Evolutionary conservation across 2,329 filamentous ascomycete genomes (phyloP), one percentile per base, ranked within the genome.

Genomic region (Dactylellina sp.): DNA sequence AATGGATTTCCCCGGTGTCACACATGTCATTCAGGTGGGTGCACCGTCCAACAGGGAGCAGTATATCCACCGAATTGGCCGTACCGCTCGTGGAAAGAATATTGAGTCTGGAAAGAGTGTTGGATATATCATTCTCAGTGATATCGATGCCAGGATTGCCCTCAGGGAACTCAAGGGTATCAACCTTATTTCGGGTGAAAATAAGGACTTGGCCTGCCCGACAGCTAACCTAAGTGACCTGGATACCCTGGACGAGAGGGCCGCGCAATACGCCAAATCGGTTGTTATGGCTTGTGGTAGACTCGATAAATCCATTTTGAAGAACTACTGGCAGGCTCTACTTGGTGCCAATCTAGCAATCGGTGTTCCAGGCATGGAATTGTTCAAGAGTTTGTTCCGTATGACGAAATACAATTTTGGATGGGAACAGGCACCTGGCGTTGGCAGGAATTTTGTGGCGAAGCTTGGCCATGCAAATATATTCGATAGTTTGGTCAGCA

Each of bases 1-100:
- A 77, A 92, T 94, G 89, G 91, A 94, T 80, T 93, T 93, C 82
- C 91, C 91, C 25, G 84, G 88, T 60, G 91, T 93, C 20, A 90
- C 89, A n/a, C 90, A 92, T 78, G 90, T 93, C 75, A 88, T 93
- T 70, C 91, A 93, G 78, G 79, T 91, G 14, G 89, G 91, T 75
- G 78, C 86, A 2, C 89, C 91, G 1, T 82, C 84, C 2, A 85
- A 87, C 75, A 85, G 88, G 25, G 89, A 92, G 79, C 87, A 88
- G 39, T 93, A 93, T 79, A 90, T 93, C 71, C 91, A 93, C 81
- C 88, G 91, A 70, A 83, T 93, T 44, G 91, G 91, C 59, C 89
- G 91, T 75, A 94, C 91, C 7, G 91, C 85, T 3, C 87, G 89
- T 64, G 89, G 92, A 63, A 85, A 86, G 52, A 88, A 88, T 60